Conservation (phyloP, 2,329 filamentous ascomycete species). For the Alternaria atra region DNA sequence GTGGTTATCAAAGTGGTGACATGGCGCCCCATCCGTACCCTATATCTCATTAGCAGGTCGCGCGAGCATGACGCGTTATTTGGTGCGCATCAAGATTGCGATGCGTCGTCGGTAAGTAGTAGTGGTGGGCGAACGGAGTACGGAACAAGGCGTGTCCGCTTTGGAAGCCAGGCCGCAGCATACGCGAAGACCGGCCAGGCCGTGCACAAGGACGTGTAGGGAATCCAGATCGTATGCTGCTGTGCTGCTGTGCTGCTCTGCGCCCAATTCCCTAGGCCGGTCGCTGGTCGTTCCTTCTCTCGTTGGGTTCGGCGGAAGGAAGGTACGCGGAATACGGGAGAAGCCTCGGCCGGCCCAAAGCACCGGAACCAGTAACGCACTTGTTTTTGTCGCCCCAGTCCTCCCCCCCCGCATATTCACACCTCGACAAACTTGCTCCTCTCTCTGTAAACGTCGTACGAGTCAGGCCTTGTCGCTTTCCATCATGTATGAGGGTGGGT, state of each 20-base stretch:
- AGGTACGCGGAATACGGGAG: conserved; percentile 19
- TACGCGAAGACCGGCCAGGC: neutral
- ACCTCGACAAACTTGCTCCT: conserved; percentile 7
- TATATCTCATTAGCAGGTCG: conserved; percentile 12
- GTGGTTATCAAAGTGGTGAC: conserved; percentile 1
- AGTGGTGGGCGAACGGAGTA: neutral
- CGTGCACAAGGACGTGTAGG: no score
- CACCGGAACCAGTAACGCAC: conserved; percentile 11
- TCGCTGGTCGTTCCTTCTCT: conserved; percentile 4
- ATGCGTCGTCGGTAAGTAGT: neutral
- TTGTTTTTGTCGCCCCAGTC: neutral
- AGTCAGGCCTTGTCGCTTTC: neutral
- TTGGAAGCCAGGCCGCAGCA: neutral
- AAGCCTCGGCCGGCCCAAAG: conserved; percentile 22
- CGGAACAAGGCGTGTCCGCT: neutral
- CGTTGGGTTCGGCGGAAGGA: conserved; percentile 9
- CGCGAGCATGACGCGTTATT: conserved; percentile 14
- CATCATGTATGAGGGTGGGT: neutral
- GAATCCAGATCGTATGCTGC: no score
- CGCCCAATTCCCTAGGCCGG: no score
- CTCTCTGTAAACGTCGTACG: neutral
- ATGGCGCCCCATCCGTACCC: neutral
- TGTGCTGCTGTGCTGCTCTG: no score
- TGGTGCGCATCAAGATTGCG: conserved; percentile 2
- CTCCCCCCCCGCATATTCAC: neutral